These are phyloP conservation scores for Iris macrosiphon DNA, from an alignment of 106 monocot genomes.

Conservation along the genomic window DNA sequence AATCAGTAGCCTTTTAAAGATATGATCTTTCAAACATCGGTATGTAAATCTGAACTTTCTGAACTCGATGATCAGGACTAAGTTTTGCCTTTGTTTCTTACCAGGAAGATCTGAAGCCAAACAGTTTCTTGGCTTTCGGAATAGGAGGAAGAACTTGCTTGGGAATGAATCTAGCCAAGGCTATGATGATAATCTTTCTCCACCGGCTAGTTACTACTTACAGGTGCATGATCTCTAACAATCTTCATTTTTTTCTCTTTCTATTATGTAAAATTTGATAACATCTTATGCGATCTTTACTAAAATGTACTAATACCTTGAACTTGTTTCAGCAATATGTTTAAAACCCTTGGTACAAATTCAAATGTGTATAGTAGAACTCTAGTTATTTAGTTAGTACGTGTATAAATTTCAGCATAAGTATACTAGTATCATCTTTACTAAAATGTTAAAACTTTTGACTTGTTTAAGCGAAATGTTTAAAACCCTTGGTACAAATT, in stretches of 20 bases:
- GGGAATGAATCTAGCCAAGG: slow-evolving; percentile 83
- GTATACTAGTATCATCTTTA: no score
- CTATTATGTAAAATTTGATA: neutral
- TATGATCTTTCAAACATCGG: neutral
- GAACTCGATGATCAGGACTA: neutral
- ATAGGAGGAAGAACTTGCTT: slow-evolving; percentile 66
- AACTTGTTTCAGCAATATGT: no score
- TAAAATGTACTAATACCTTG: no score
- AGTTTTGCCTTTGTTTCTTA: neutral
- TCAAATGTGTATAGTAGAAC: no score
- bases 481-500: no score
- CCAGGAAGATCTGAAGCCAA: slow-evolving; percentile 40
- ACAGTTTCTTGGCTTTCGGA: slow-evolving; percentile 69
- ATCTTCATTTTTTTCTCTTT: no score
- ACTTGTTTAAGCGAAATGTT: no score
- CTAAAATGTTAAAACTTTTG: no score
- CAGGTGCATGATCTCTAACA: slow-evolving; percentile 27
- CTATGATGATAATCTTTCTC: slow-evolving; percentile 79
- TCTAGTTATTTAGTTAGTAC: no score
- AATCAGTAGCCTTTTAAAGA: no score
- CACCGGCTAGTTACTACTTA: slow-evolving; percentile 61
- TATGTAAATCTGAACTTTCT: neutral
- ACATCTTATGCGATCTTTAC: neutral
- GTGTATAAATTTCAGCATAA: no score
- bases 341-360: no score